Evolutionary conservation across 1,284 basidiomycete genomes (phyloP), one percentile per base, ranked within the genome.

Genomic region (Ceratobasidium sp.): DNA sequence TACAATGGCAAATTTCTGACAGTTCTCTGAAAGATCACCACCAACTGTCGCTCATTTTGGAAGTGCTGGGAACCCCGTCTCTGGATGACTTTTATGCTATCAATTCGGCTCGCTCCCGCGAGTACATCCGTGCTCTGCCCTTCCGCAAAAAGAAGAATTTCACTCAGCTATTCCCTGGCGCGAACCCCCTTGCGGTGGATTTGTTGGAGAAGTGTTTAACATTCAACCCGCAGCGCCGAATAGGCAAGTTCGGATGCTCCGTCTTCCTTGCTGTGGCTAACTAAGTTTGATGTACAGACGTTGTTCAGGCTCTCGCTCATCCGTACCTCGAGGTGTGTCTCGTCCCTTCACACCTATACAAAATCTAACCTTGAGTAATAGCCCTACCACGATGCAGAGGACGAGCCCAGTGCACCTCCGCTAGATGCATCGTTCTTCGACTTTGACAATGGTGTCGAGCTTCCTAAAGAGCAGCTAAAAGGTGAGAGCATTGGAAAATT

Each of bases 81-180:
- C 80, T 87, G 75, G 85, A 86, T 72, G 85, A 86, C 74, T 86
- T 86, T 72, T 83, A 86, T 77, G 84, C 85, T 72, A 86, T 87
- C 77, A 93, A 90, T 38, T 92, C 92, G 10, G 84, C 86, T 20
- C 82, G 93, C 34, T 95, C 93, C 50, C 84, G 94, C 70, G 94
- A 96, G 77, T 97, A 97, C 76, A 92, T 98, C 74, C 90, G 96
- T 2, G 93, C 95, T 0, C 82, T 98, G 32, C 94, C 94, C 0
- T 96, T 97, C 79, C 85, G 94, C 70, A 94, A 92, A 81, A 91
- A 92, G 77, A 89, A 85, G 75, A 87, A 90, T 69, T 92, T 97
- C 73, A 77, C 81, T 45, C 78, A 84, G 53, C 82, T 96, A 71
- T 94, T 94, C 77, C 89, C 91, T 0, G 88, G 87, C 64, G 92